Conservation (phyloP, 805 yeast genomes). For the Saturnispora besseyi region DNA sequence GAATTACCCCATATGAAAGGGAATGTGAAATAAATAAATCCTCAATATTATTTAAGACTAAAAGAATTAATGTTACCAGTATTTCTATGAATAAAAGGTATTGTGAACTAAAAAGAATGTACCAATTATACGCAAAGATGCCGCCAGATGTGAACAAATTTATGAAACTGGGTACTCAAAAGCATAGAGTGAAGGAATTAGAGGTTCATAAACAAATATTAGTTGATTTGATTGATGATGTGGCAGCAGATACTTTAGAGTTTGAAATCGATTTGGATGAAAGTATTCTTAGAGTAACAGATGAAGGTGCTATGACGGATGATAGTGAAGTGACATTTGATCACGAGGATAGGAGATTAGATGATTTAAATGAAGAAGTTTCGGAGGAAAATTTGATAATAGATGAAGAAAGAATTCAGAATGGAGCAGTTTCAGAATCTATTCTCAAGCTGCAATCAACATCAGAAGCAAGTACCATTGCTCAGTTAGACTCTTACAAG, state of each 20-base stretch:
- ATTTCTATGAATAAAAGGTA: slow-evolving; percentile 44
- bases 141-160: slow-evolving; percentile 27
- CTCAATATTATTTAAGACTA: neutral
- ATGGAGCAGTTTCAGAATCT: too few relatives aligned
- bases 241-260: neutral
- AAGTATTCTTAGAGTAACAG: neutral
- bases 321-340: neutral
- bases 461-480: too few relatives aligned
- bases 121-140: slow-evolving; percentile 37
- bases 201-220: slow-evolving; percentile 32
- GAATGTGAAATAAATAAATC: slow-evolving; percentile 3
- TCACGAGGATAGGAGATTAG: neutral
- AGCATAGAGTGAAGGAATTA: slow-evolving; percentile 41
- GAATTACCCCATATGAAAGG: slow-evolving; percentile 11
- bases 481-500: too few relatives aligned
- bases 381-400: neutral
- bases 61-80: slow-evolving; percentile 49
- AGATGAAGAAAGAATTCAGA: neutral
- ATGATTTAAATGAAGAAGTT: neutral
- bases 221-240: neutral
- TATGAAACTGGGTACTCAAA: slow-evolving; percentile 38
- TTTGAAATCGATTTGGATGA: slow-evolving; percentile 7
- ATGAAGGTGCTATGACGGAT: neutral
- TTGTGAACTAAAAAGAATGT: slow-evolving; percentile 59
- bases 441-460: too few relatives aligned